These are phyloP conservation scores for Ocimum tenuiflorum DNA, from an alignment of 257 asterid species.

Conservation along the genomic window DNA sequence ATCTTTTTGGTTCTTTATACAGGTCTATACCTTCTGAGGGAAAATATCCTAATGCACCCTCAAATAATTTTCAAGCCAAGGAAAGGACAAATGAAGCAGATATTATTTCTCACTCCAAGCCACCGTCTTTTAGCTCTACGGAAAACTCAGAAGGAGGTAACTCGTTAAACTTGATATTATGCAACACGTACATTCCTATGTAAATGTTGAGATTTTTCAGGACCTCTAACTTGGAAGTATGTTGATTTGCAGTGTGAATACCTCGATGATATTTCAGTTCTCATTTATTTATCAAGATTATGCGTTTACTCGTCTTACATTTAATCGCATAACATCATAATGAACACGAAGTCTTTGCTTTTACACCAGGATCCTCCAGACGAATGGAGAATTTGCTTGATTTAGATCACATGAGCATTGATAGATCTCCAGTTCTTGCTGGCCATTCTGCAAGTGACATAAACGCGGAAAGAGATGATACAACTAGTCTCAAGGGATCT, in stretches of 20 bases:
- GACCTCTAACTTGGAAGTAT: too few relatives aligned
- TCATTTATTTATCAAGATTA: not conserved
- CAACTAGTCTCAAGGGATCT: slow-evolving; percentile 18
- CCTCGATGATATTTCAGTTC: not conserved
- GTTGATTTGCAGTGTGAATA: too few relatives aligned
- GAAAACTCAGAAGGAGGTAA: slow-evolving; percentile 73
- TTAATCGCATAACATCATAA: too few relatives aligned
- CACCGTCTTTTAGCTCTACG: slow-evolving; percentile 57
- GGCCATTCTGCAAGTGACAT: slow-evolving; percentile 18
- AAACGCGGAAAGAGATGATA: slow-evolving; percentile 21
- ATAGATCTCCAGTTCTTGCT: slow-evolving; percentile 23
- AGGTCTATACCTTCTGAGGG: slow-evolving; percentile 40
- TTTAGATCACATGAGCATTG: slow-evolving; percentile 39
- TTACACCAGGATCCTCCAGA: slow-evolving; percentile 45
- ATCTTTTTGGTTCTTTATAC: slow-evolving; percentile 20
- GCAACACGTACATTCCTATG: not conserved
- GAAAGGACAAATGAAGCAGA: slow-evolving; percentile 44
- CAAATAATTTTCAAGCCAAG: slow-evolving; percentile 26
- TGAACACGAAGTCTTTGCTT: not conserved
- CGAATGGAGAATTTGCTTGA: slow-evolving; percentile 46
- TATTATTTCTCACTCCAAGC: slow-evolving; percentile 45
- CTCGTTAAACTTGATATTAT: not conserved
- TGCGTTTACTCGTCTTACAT: not conserved
- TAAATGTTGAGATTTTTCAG: too few relatives aligned
- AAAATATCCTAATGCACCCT: slow-evolving; percentile 23